Percentiles rank a stretch among this genome's conserved stretches.
These are phyloP conservation scores for Fusarium fujikuroi DNA, from an alignment of 2,329 filamentous ascomycete genomes.

Conservation along the genomic window DNA sequence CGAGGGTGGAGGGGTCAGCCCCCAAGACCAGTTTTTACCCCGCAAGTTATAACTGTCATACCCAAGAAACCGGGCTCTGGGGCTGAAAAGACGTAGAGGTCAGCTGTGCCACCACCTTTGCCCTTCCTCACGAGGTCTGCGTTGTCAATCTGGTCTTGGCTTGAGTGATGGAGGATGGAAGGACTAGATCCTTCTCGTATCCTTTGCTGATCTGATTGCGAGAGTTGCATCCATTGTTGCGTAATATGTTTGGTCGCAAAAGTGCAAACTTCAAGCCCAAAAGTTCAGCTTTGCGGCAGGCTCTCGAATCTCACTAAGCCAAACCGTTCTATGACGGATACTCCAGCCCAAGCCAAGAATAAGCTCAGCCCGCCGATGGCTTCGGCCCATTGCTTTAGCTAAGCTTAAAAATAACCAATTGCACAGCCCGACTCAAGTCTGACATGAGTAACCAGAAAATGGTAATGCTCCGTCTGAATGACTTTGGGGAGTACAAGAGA, in stretches of 20 bases:
- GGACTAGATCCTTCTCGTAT: conserved; percentile 24
- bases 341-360: background rate
- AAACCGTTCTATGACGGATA: background rate
- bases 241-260: background rate
- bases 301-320: background rate
- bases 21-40: conserved; percentile 9
- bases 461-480: background rate
- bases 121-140: background rate
- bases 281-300: background rate
- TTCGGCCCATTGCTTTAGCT: background rate
- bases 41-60: background rate
- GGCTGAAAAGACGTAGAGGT: conserved; percentile 11
- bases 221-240: background rate
- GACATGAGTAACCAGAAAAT: too few species aligned
- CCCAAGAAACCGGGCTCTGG: conserved; percentile 8
- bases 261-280: background rate
- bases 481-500: background rate
- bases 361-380: background rate
- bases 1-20: background rate
- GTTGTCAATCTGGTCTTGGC: background rate
- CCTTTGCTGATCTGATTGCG: background rate
- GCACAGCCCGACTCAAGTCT: background rate
- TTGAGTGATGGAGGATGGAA: background rate
- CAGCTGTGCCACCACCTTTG: conserved; percentile 28
- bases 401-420: background rate